phyloP scores from a whole-genome alignment of 2,329 filamentous ascomycete species.

The Cladosporium austrohemisphaericum region DNA sequence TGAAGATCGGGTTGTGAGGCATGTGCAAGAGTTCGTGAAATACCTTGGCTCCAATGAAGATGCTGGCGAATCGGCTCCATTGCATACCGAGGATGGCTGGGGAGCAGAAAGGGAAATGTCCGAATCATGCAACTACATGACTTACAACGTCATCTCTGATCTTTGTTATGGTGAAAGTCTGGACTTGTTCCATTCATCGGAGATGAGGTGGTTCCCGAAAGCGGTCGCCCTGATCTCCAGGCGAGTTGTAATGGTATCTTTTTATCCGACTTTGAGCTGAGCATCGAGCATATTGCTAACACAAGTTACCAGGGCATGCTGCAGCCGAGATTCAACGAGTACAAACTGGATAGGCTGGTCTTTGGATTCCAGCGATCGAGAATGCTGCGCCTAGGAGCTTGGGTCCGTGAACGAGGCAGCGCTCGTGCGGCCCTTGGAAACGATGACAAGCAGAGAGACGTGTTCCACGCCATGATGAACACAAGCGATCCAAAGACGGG shows the following conservation, averaged over 20 bases:
- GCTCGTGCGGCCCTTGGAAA: slow-evolving; percentile 22
- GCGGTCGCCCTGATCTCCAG: not conserved
- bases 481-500: slow-evolving; percentile 15
- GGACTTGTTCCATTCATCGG: slow-evolving; percentile 28
- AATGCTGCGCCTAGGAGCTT: not conserved
- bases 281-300: not conserved
- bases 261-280: not conserved
- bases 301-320: not conserved
- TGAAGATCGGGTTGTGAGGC: slow-evolving; percentile 9
- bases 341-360: not conserved
- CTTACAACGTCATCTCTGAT: slow-evolving; percentile 30
- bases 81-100: slow-evolving; percentile 18
- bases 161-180: slow-evolving; percentile 29
- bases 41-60: not conserved
- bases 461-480: not conserved
- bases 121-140: slow-evolving; percentile 30
- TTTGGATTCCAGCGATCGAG: not conserved
- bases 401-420: slow-evolving; percentile 22
- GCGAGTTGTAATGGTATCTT: not conserved
- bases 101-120: slow-evolving; percentile 25
- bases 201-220: slow-evolving; percentile 10
- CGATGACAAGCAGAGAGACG: slow-evolving; percentile 6
- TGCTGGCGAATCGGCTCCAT: not conserved
- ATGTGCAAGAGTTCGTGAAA: not conserved
- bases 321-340: slow-evolving; percentile 22